These are phyloP conservation scores for Beauveria caledonica DNA, from an alignment of 2,329 filamentous ascomycete species.

Conservation along the genomic window DNA sequence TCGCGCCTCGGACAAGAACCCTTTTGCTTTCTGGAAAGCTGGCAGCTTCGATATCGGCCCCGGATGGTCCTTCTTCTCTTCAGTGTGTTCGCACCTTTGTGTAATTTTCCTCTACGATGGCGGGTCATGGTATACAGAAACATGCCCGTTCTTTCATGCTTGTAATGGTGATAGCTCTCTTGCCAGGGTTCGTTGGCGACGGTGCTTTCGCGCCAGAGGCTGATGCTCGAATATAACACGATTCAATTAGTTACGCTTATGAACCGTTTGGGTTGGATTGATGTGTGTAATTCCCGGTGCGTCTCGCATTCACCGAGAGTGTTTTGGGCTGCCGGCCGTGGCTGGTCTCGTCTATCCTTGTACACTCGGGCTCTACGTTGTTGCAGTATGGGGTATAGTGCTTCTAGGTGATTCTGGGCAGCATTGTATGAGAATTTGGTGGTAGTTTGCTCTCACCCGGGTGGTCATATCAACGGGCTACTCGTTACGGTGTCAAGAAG, in stretches of 20 bases:
- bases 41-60: background rate
- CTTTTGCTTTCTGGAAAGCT: background rate
- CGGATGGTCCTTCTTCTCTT: background rate
- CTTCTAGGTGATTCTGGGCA: too few relatives aligned
- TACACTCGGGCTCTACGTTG: too few relatives aligned
- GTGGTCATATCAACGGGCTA: too few relatives aligned
- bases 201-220: background rate
- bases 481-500: too few relatives aligned
- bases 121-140: background rate
- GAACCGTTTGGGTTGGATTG: background rate
- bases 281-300: background rate
- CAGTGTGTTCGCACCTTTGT: background rate
- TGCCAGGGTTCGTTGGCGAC: background rate
- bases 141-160: background rate
- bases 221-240: background rate
- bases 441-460: background rate
- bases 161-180: background rate
- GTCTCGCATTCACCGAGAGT: too few relatives aligned
- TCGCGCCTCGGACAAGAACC: background rate
- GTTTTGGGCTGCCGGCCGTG: too few relatives aligned
- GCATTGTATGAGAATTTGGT: too few relatives aligned
- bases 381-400: too few relatives aligned
- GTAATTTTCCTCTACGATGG: constrained; percentile 1
- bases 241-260: too few relatives aligned
- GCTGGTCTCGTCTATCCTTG: too few relatives aligned